phyloP scores from a whole-genome alignment of 768 basidiomycete genomes.

The Clavaria fumosa region DNA sequence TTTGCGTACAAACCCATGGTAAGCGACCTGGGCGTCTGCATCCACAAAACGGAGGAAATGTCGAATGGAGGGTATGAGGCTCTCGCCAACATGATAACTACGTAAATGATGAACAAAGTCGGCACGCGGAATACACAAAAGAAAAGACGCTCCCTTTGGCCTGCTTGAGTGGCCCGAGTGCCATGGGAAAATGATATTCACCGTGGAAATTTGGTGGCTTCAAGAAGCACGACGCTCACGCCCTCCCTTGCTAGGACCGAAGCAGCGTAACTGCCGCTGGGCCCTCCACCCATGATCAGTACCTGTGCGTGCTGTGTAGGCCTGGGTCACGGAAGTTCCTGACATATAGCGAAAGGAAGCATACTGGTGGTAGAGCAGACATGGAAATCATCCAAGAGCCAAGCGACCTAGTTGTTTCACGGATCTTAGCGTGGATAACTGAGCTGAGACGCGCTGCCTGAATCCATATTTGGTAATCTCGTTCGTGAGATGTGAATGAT shows the following conservation, averaged over 20 bases:
- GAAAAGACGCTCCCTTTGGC: neutral
- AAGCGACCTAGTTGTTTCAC: no score
- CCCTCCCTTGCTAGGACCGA: constrained; percentile 41
- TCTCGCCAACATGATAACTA: constrained; percentile 46
- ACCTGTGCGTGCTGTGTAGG: constrained; percentile 25
- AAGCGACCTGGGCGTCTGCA: constrained; percentile 34
- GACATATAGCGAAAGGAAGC: no score
- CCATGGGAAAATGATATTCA: constrained; percentile 9
- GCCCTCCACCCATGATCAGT: constrained; percentile 37
- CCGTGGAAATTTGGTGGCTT: constrained; percentile 41
- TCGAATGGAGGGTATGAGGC: constrained; percentile 44
- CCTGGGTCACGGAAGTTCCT: neutral
- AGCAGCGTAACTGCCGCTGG: constrained; percentile 42
- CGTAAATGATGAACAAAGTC: no score
- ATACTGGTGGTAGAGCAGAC: no score
- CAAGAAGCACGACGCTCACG: constrained; percentile 35
- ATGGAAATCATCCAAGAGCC: no score
- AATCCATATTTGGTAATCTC: no score
- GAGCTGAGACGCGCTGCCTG: no score
- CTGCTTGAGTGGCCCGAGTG: neutral
- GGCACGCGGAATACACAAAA: no score
- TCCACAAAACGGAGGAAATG: constrained; percentile 44
- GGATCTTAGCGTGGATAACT: no score
- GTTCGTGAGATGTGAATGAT: no score
- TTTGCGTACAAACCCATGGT: constrained; percentile 37